These are phyloP conservation scores for Rhynchosporium secalis DNA, from an alignment of 2,329 filamentous ascomycete species.

Conservation along the genomic window DNA sequence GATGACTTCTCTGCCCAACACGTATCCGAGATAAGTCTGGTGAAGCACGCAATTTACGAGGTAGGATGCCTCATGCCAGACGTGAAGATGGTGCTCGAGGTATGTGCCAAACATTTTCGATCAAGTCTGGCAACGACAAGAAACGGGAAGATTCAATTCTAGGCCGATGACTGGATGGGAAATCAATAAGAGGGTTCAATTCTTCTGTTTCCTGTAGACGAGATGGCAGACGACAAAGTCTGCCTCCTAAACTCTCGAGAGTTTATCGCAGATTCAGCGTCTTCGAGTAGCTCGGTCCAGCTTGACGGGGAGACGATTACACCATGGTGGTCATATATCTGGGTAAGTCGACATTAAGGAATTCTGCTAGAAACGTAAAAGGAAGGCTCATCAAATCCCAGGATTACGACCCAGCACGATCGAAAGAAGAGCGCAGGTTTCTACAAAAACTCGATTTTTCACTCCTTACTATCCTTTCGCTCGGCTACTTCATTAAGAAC, in stretches of 20 bases:
- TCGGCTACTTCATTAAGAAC: conserved; percentile 39
- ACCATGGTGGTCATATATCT: conserved; percentile 36
- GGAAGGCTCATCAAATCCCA: not conserved
- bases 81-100: not conserved
- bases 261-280: conserved; percentile 1
- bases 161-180: not conserved
- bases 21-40: not conserved
- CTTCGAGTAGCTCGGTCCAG: conserved; percentile 18
- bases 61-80: not conserved
- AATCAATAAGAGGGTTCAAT: not conserved
- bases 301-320: conserved; percentile 19
- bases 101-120: not conserved
- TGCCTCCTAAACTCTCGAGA: not conserved
- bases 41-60: not conserved
- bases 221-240: not conserved
- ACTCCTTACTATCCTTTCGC: conserved; percentile 34
- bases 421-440: conserved; percentile 31
- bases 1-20: conserved; percentile 1
- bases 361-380: not conserved
- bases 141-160: not conserved
- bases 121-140: not conserved
- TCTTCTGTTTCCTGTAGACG: not conserved
- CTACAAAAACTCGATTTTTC: conserved; percentile 35
- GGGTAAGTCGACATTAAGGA: conserved; percentile 23
- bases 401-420: conserved; percentile 28